A percentile compares a stretch with the other conserved stretches of the same genome.
These are phyloP conservation scores for Ligustrum vulgare DNA, from an alignment of 257 asterid species.

Conservation along the genomic window DNA sequence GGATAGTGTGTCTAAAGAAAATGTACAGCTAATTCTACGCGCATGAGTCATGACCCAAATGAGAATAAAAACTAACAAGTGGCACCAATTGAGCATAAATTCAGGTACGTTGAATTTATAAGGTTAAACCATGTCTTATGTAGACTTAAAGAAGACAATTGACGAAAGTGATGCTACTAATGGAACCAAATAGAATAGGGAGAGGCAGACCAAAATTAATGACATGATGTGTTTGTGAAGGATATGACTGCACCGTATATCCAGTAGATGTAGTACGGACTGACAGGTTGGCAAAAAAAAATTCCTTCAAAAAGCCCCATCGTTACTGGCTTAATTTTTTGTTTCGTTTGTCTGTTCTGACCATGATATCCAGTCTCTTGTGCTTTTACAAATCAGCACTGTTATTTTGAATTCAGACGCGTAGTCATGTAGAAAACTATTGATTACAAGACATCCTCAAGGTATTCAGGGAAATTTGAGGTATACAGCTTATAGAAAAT, in stretches of 20 bases:
- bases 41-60: neutral
- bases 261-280: neutral
- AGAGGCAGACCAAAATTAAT: neutral
- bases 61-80: neutral
- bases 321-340: neutral
- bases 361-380: neutral
- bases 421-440: neutral
- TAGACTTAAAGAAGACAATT: neutral
- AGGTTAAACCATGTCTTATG: neutral
- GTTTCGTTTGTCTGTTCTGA: neutral
- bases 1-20: neutral
- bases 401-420: neutral
- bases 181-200: neutral
- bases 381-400: conserved; percentile 14
- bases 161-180: neutral
- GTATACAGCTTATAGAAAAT: neutral
- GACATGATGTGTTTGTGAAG: neutral
- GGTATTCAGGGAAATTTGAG: neutral
- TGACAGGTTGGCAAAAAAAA: neutral
- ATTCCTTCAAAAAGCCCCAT: neutral
- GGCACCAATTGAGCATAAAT: neutral
- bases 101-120: neutral
- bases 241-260: neutral
- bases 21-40: neutral
- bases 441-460: neutral